Evolutionary conservation across 805 yeast species (phyloP), one percentile per base, ranked within the genome.

Genomic region (Candida verbasci): DNA sequence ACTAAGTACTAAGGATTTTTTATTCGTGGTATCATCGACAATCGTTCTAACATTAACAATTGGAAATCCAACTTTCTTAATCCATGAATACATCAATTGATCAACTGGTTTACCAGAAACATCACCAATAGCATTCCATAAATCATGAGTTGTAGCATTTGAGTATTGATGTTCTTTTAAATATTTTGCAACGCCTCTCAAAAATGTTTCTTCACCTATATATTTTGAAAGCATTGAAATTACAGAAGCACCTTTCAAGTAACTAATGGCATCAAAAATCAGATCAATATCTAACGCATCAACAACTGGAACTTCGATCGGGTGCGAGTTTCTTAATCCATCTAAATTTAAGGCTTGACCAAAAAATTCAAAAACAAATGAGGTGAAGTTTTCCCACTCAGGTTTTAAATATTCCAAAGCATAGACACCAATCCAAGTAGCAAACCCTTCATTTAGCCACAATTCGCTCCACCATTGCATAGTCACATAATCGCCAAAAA

Each of bases 391-490:
- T 49, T 83, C 79, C 94, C 95, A 86, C 43, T 81, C 86, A 9
- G 94, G 94, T 56, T 74, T 78, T 48, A 84, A 70, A 45, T 72
- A 58, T 52, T 82, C 80, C 36, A 81, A 81, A 12, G 88, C 80
- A 37, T 72, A 62, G 71, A 74, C 82, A 3, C 87, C 85, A 53
- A 82, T 83, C 80, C 86, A 86, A 18, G 95, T 86, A 12, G 95
- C 95, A 62, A 86, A 86, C 10, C 94, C 93, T 62, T 86, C 95
- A 53, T 86, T 86, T 43, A 86, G 74, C 95, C 95, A 86, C 47
- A 86, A 69, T 50, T 84, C 93, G 49, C 86, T 86, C 95, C 95
- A 86, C 93, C 94, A 86, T 50, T 82, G 79, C 95, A 86, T 86
- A 31, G 95, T 86, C 42, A 85, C 91, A 48, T 82, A 72, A 58